Evolutionary conservation across 148 eudicot species (phyloP).

Genomic region (Nepenthes mirabilis): DNA sequence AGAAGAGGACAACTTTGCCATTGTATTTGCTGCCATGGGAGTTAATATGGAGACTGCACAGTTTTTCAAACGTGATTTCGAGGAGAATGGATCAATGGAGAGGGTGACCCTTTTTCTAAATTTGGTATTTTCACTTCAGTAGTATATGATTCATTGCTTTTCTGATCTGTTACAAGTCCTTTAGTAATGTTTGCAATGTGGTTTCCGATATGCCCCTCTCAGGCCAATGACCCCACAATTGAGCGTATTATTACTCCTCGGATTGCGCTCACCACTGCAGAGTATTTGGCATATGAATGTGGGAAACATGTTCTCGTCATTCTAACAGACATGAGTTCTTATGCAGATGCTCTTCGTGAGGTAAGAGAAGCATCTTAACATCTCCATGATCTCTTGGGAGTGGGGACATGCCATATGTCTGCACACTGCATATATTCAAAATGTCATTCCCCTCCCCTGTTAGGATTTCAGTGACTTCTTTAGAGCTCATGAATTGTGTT

Average conservation of each 20-base stretch:
- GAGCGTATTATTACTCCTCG: slow-evolving; percentile 99
- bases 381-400: too few species aligned
- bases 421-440: neutral
- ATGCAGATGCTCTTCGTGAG: slow-evolving; percentile 99
- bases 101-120: slow-evolving; percentile 97
- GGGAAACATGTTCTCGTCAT: slow-evolving; percentile 99
- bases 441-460: too few species aligned
- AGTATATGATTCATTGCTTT: neutral
- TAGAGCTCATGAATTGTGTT: too few species aligned
- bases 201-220: slow-evolving; percentile 11
- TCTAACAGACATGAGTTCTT: slow-evolving; percentile 97
- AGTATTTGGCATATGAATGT: slow-evolving; percentile 97
- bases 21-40: slow-evolving; percentile 99
- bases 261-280: slow-evolving; percentile 97
- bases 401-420: too few species aligned
- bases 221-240: slow-evolving; percentile 99
- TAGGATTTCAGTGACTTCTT: too few species aligned
- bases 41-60: slow-evolving; percentile 99
- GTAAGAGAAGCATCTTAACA: slow-evolving; percentile 21
- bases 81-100: slow-evolving; percentile 99
- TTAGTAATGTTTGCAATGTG: neutral
- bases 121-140: slow-evolving; percentile 33
- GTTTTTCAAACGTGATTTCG: slow-evolving; percentile 98
- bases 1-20: slow-evolving; percentile 97
- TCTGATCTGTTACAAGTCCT: slow-evolving; percentile 1